Base-by-base conservation (phyloP, 805 yeast species). In the Candida wancherniae region DNA sequence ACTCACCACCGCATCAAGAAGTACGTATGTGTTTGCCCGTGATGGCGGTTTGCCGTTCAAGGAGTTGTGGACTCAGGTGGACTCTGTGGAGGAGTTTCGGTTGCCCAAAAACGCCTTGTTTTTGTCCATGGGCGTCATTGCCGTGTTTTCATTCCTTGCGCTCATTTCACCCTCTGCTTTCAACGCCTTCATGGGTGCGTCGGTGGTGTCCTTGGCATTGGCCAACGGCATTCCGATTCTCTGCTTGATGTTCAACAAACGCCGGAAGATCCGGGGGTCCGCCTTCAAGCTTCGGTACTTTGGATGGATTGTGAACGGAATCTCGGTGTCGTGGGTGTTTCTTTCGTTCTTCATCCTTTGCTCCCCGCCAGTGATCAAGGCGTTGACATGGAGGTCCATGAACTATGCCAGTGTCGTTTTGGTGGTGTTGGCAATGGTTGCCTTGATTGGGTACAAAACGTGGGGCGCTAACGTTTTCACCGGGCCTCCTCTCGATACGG, bases 131-230 rank as follows among this genome's bases (percentile, higher is more conserved):
- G 71, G 58, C 0, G 74, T 80, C 13, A 73, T 84, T 18, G 70
- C 71, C 12, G 33, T 73, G 2, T 56, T 84, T 26, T 84, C 88
- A 2, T 52, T 78, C 6, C 61, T 84, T 23, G 81, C 88, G 3
- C 57, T 84, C 25, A 55, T 84, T 1, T 81, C 90, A 0, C 63
- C 77, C 4, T 73, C 87, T 6, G 87, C 92, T 0, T 81, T 84
- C 55, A 80, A 80, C 53, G 87, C 94, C 3, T 84, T 84, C 53
- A 75, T 84, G 61, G 92, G 94, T 0, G 79, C 88, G 11, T 79
- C 90, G 7, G 92, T 85, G 3, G 69, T 84, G 13, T 72, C 86
- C 3, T 60, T 84, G 36, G 78, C 86, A 29, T 64, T 82, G 18
- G 85, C 92, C 2, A 80, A 85, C 39, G 77, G 86, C 3, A 75